Base-by-base conservation (phyloP, 352 stramenopile species). In the Pythium biforme region DNA sequence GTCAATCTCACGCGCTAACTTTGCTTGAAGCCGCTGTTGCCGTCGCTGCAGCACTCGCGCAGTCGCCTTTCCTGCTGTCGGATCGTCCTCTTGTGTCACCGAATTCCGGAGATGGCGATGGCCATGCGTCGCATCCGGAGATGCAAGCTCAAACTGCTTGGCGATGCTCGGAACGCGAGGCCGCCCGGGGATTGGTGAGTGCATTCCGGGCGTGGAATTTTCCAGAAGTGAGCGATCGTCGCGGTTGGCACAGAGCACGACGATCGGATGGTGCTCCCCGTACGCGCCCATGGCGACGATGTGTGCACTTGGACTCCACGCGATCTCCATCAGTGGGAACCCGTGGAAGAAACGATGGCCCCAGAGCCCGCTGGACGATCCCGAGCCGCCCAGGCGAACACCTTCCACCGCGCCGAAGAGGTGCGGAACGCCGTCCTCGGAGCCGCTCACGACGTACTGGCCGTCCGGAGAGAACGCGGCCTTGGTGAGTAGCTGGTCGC, bases 271-370 rank as follows among this genome's bases (percentile, higher is more conserved):
- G 56, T 76, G 81, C 8, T 68, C 69, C 77, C 84, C 79, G 40
- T 88, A 90, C 26, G 74, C 83, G 33, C 72, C 81, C 33, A 90
- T 59, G 31, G 84, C 84, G 26, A 81, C 74, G 52, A 93, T 77
- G 45, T 92, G 82, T 15, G 79, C 68, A 1, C 69, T 74, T 22
- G 82, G 67, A 3, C 70, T 88, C 83, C 83, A 93, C 9, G 64
- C 80, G 25, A 93, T 64, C 40, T 88, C 79, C 45, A 77, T 41
- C 9, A 92, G 59, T 2, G 83, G 77, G 17, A 50, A 74, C 14
- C 64, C 69, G 20, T 77, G 69, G 53, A 87, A 90, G 55, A 92
- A 88, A 14, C 68, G 66, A 0, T 55, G 62, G 0, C 83, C 83
- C 81, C 83, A 92, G 8, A 92, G 52, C 5, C 77, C 64, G 15